Percentiles rank a stretch among this genome's conserved stretches.
Evolutionary conservation across 2,329 filamentous ascomycete genomes (phyloP).

Genomic region (Cordyceps cicadae): DNA sequence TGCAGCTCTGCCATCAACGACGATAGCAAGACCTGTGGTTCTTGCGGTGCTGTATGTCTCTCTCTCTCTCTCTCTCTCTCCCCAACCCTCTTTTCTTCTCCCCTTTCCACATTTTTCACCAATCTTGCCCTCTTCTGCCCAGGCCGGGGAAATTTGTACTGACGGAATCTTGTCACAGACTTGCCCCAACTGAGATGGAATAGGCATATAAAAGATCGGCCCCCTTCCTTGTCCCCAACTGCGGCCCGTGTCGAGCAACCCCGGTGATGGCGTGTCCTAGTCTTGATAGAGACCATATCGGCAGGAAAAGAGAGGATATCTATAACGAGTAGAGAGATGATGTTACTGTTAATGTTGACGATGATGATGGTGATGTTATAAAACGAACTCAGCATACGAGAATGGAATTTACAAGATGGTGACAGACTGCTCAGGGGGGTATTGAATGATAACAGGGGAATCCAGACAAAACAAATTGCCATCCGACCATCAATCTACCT

Average conservation of each 20-base stretch:
- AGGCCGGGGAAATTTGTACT: neutral
- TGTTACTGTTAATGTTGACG: neutral
- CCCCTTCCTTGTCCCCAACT: no score
- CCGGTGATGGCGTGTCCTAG: neutral
- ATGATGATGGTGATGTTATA: neutral
- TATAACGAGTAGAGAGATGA: neutral
- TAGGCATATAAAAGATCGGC: neutral
- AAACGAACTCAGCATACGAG: neutral
- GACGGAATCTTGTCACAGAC: neutral
- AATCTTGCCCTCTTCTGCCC: no score
- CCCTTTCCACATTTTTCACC: no score
- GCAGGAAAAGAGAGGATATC: no score
- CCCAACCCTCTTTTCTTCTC: neutral
- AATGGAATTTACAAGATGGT: neutral
- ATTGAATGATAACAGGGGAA: neutral
- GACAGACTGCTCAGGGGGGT: neutral
- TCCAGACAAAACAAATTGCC: neutral
- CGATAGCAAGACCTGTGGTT: constrained; percentile 43
- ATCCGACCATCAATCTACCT: neutral
- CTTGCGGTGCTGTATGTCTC: constrained; percentile 47
- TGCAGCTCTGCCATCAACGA: constrained; percentile 41
- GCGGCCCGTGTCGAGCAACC: neutral
- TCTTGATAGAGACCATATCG: neutral
- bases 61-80: neutral
- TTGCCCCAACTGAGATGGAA: constrained; percentile 14